phyloP scores from a whole-genome alignment of 306 rosid genomes.

The Delonix regia region DNA sequence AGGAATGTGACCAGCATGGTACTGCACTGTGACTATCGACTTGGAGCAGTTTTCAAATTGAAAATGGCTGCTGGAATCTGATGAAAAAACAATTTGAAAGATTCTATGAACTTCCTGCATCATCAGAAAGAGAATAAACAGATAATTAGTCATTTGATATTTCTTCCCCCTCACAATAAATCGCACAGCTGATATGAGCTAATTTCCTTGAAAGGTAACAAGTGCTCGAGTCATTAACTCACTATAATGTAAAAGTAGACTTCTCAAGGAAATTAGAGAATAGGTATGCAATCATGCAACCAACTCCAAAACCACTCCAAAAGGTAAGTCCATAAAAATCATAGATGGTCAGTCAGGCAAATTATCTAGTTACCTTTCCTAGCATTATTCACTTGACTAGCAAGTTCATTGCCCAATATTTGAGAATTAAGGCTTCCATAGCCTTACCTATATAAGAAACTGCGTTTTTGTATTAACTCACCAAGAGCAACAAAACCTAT shows the following conservation, averaged over 20 bases:
- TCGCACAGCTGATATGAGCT: neutral
- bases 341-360: neutral
- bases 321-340: neutral
- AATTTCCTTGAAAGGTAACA: neutral
- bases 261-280: neutral
- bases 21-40: conserved; percentile 32
- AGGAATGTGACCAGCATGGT: conserved; percentile 14
- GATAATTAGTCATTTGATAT: conserved; percentile 14
- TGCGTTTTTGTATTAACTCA: no score
- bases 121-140: conserved; percentile 21
- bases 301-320: neutral
- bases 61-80: conserved; percentile 34
- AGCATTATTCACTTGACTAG: neutral
- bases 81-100: conserved; percentile 35
- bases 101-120: conserved; percentile 43
- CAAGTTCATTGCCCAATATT: neutral
- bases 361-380: neutral
- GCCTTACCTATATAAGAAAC: neutral
- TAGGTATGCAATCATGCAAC: neutral
- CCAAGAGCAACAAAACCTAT: no score
- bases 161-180: neutral
- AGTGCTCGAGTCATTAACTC: neutral
- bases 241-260: neutral
- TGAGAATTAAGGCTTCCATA: neutral
- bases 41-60: conserved; percentile 32